Percentiles rank a stretch among this genome's conserved stretches.
Evolutionary conservation across 202 grass and related monocot species (phyloP).

Genomic region (Carex sylvatica): DNA sequence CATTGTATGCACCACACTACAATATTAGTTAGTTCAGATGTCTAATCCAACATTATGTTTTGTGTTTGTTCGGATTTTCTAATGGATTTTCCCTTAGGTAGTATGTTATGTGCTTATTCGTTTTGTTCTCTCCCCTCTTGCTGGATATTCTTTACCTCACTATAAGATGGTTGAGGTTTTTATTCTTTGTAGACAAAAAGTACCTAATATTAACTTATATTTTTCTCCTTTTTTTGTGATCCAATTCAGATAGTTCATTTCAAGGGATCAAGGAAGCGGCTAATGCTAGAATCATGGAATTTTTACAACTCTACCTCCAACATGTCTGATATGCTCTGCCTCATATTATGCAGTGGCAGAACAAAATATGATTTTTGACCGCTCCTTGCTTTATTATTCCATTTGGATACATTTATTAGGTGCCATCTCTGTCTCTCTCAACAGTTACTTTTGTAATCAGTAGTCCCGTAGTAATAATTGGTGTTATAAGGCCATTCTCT

Average conservation of each 20-base stretch:
- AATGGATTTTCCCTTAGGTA: slow-evolving; percentile 20
- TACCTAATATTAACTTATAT: neutral
- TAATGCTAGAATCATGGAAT: slow-evolving; percentile 89
- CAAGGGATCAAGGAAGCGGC: slow-evolving; percentile 90
- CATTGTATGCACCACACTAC: neutral
- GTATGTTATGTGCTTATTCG: neutral
- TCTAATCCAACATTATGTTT: neutral
- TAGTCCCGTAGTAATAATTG: neutral
- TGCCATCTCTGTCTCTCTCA: neutral
- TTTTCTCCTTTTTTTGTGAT: neutral
- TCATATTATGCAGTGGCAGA: slow-evolving; percentile 75
- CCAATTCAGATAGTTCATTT: slow-evolving; percentile 73
- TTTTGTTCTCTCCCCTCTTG: neutral
- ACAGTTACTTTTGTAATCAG: neutral
- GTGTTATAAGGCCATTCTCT: neutral
- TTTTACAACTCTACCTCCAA: slow-evolving; percentile 70
- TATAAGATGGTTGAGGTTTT: neutral
- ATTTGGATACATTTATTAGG: slow-evolving; percentile 15
- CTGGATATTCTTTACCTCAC: neutral
- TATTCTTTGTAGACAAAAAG: neutral
- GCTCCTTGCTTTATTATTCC: neutral
- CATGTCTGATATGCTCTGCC: slow-evolving; percentile 67
- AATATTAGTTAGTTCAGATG: neutral
- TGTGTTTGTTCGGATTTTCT: neutral
- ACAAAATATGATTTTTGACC: slow-evolving; percentile 78